A percentile compares a stretch with the other conserved stretches of the same genome.
These are phyloP conservation scores for Diaporthe sp. DNA, from an alignment of 2,329 filamentous ascomycete species.

Conservation along the genomic window DNA sequence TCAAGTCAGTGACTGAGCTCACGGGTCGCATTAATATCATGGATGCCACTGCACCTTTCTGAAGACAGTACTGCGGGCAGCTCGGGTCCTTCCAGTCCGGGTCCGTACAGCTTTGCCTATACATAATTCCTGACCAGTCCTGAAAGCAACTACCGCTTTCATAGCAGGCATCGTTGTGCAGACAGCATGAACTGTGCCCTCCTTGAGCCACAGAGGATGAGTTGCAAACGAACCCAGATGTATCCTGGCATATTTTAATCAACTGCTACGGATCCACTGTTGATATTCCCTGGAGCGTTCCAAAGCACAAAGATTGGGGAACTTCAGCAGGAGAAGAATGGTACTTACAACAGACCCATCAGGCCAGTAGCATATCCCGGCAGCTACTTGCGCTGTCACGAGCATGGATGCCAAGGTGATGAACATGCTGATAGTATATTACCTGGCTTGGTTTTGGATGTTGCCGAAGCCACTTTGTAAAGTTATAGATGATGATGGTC, in stretches of 20 bases:
- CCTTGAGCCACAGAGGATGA: background rate
- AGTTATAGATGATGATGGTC: background rate
- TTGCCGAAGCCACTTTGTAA: background rate
- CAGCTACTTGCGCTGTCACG: background rate
- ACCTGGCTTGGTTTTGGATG: background rate
- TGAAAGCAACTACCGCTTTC: background rate
- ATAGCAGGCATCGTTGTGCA: slow-evolving; percentile 6
- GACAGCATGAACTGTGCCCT: background rate
- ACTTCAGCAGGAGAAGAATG: no score
- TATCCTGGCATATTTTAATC: background rate
- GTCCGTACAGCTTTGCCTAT: slow-evolving; percentile 14
- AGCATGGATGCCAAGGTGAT: background rate
- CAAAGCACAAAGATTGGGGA: no score
- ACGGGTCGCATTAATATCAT: background rate
- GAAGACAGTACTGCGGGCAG: slow-evolving; percentile 14
- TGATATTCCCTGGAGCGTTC: no score
- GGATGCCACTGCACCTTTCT: background rate
- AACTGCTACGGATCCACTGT: no score
- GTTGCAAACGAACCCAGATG: background rate
- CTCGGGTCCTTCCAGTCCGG: slow-evolving; percentile 4
- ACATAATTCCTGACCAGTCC: slow-evolving; percentile 5
- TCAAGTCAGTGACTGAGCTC: background rate
- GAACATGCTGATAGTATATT: background rate
- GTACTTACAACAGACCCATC: background rate
- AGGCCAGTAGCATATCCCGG: background rate